These are phyloP conservation scores for Flaveria robusta DNA, from an alignment of 129 eudicot species.

Conservation along the genomic window DNA sequence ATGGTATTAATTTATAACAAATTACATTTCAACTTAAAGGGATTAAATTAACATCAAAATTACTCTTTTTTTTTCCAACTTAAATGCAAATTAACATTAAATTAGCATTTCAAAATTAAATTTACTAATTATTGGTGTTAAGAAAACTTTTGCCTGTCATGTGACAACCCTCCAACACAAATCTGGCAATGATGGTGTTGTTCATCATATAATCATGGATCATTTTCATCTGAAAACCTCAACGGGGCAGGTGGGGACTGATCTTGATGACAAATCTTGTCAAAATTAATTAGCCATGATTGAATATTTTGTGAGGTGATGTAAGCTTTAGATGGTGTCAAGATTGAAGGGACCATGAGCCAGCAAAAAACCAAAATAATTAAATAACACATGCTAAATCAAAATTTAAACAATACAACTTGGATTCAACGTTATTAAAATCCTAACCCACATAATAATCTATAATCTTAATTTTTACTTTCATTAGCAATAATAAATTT, in stretches of 20 bases:
- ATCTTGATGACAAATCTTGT: constrained; percentile 42
- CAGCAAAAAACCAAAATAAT: constrained; percentile 2
- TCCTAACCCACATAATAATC: too few species aligned
- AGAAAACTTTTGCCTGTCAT: constrained; percentile 19
- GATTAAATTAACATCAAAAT: not conserved
- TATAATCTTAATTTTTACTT: too few species aligned
- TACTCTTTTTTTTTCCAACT: too few species aligned
- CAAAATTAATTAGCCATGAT: constrained; percentile 40
- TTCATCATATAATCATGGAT: constrained; percentile 32
- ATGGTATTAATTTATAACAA: not conserved
- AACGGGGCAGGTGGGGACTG: constrained; percentile 43
- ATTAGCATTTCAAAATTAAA: not conserved
- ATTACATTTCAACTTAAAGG: not conserved
- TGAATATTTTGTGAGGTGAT: constrained; percentile 29
- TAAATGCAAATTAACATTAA: not conserved
- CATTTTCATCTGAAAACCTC: constrained; percentile 20
- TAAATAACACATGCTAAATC: not conserved
- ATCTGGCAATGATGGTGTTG: constrained; percentile 25
- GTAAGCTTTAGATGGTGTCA: constrained; percentile 28
- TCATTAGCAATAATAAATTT: too few species aligned
- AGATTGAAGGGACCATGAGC: constrained; percentile 25
- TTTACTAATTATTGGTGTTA: not conserved
- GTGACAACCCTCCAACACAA: not conserved
- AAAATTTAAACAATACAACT: constrained; percentile 1
- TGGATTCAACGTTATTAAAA: too few species aligned